Base-by-base conservation (phyloP, 768 basidiomycete genomes). In the Filobasidium wieringae region DNA sequence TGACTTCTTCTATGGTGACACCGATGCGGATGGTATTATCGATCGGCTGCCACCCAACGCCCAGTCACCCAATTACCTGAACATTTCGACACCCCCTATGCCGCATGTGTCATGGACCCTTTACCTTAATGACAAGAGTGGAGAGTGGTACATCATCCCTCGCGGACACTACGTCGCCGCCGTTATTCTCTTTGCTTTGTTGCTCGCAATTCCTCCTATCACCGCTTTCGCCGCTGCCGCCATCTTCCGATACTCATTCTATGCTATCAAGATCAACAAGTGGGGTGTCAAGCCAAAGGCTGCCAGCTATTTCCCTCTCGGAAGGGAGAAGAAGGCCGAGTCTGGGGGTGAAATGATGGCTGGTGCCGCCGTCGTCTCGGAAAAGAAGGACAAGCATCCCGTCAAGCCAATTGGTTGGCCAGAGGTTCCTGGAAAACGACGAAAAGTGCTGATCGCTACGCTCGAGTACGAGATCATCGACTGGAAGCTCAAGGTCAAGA, bases 401-500 rank as follows among this genome's bases (percentile, higher is more conserved):
- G 67, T 72, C n/a, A 86, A 88, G 39, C 78, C 89, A 60, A 89
- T 95, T 58, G 91, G 91, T n/a, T 95, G 91, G 91, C 91, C 91
- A 0, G 91, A 95, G 70, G 85, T 87, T 76, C 86, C 84, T 76
- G 80, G 84, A 67, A 95, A 93, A 75, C 83, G 90, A 49, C 80
- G 91, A 71, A 88, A 86, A 73, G 88, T 92, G 27, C 80, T 95
- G 43, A 95, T 95, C 60, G 78, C 91, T 17, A 93, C 91, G 0
- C 79, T 95, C 51, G 91, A 95, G 75, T 95, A 95, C 75, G 91
- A 95, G 73, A 87, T 95, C 69, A 83, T 95, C 68, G 91, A 93
- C 69, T 95, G 91, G 90, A 92, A 92, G 75, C 75, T 92, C 61
- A 95, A 95, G 75, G 91, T 95, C 78, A 93, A 93, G 79, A 93